Conservation (phyloP, 2,329 filamentous ascomycete species). For the Stagonosporopsis chrysanthemi region DNA sequence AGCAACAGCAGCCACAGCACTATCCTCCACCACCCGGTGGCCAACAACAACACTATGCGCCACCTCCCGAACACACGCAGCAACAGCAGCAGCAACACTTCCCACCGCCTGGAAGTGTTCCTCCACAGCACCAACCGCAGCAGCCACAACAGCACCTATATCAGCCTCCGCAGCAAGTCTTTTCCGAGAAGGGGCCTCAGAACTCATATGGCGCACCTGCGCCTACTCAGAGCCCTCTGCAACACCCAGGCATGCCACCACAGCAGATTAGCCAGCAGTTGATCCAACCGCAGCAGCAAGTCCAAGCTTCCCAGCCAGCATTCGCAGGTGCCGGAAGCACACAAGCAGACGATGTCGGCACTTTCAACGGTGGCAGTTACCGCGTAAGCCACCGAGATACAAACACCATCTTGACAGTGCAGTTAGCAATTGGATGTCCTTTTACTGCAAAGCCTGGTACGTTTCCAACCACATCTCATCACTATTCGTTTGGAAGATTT, state of each 20-base stretch:
- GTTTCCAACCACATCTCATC: neutral
- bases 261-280: conserved; percentile 37
- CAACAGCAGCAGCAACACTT: conserved; percentile 37
- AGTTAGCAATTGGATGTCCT: conserved; percentile 88
- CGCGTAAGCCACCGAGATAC: conserved; percentile 90
- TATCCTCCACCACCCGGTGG: conserved; percentile 44
- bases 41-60: conserved; percentile 23
- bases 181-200: conserved; percentile 22
- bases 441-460: conserved; percentile 78
- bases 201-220: conserved; percentile 43
- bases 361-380: conserved; percentile 95
- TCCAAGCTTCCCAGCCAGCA: conserved; percentile 36
- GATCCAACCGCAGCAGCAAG: conserved; percentile 42
- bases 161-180: conserved; percentile 20
- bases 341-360: conserved; percentile 84
- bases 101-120: conserved; percentile 41
- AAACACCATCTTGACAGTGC: conserved; percentile 88
- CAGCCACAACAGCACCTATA: conserved; percentile 34
- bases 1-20: conserved; percentile 29
- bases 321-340: conserved; percentile 54
- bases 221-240: conserved; percentile 39
- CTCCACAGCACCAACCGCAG: conserved; percentile 39
- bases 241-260: conserved; percentile 45
- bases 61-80: conserved; percentile 10
- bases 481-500: neutral